Percentiles rank a stretch among this genome's conserved stretches.
Conservation (phyloP, 305 asterid genomes). For the Coffea humblotiana region DNA sequence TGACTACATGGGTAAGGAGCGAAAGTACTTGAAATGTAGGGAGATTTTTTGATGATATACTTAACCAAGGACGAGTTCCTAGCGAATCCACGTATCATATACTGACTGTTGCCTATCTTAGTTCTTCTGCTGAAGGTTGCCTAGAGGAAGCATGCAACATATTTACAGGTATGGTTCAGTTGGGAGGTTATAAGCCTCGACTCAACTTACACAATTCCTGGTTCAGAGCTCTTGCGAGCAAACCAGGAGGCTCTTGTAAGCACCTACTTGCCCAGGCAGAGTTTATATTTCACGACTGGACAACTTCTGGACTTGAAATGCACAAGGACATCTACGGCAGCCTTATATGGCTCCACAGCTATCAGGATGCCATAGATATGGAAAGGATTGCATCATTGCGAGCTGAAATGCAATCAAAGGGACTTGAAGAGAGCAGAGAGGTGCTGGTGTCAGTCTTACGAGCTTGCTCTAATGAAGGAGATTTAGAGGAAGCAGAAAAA, state of each 20-base stretch:
- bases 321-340: conserved; percentile 76
- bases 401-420: conserved; percentile 55
- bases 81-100: conserved; percentile 83
- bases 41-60: conserved; percentile 75
- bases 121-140: conserved; percentile 57
- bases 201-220: conserved; percentile 84
- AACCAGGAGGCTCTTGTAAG: conserved; percentile 51
- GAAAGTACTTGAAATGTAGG: conserved; percentile 76
- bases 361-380: conserved; percentile 72
- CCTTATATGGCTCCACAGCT: conserved; percentile 91
- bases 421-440: conserved; percentile 56
- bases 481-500: conserved; percentile 66
- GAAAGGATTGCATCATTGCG: conserved; percentile 64
- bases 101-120: conserved; percentile 75
- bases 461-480: conserved; percentile 79
- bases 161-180: conserved; percentile 84
- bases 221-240: conserved; percentile 69
- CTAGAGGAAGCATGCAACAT: conserved; percentile 75
- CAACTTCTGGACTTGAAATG: conserved; percentile 51
- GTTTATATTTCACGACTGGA: conserved; percentile 71
- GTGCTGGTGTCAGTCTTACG: conserved; percentile 71
- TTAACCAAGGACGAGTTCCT: conserved; percentile 83
- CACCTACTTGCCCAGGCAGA: conserved; percentile 76
- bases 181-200: conserved; percentile 83
- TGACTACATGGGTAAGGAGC: conserved; percentile 87